Conservation (phyloP, 306 rosid genomes). For the Psophocarpus tetragonolobus region DNA sequence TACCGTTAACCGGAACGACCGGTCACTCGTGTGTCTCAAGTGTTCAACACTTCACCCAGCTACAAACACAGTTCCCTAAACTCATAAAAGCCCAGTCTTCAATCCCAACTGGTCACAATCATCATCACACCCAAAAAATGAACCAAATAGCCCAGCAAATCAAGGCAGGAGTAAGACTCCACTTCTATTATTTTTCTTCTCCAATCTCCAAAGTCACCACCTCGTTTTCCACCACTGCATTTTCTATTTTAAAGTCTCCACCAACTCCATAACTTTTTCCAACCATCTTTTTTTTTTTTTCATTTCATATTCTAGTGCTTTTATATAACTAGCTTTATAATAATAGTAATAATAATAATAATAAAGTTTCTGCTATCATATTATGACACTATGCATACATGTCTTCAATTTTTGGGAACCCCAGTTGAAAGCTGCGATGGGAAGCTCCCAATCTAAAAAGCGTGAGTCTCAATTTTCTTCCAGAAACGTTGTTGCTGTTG, state of each 20-base stretch:
- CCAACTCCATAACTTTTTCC: not conserved
- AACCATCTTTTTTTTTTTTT: not conserved
- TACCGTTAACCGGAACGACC: too few relatives aligned
- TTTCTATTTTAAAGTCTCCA: not conserved
- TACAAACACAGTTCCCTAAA: too few relatives aligned
- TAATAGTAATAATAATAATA: too few relatives aligned
- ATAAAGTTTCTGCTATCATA: too few relatives aligned
- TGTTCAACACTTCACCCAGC: too few relatives aligned
- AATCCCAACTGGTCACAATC: too few relatives aligned
- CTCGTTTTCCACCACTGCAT: not conserved
- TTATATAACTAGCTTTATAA: too few relatives aligned
- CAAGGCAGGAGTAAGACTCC: not conserved
- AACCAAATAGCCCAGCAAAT: too few relatives aligned
- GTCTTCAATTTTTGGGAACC: not conserved
- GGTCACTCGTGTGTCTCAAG: too few relatives aligned
- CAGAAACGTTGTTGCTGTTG: not conserved
- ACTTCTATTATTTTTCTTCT: not conserved
- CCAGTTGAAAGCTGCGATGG: constrained; percentile 33
- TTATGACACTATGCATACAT: too few relatives aligned
- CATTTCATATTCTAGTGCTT: too few relatives aligned
- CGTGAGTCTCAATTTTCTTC: not conserved
- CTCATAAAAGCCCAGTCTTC: too few relatives aligned
- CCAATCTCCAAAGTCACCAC: not conserved
- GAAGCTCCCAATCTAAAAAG: constrained; percentile 13
- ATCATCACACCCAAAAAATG: not conserved